Percentiles rank a stretch among this genome's conserved stretches.
These are phyloP conservation scores for Dryas integrifolia DNA, from an alignment of 331 rosid genomes.

Conservation along the genomic window DNA sequence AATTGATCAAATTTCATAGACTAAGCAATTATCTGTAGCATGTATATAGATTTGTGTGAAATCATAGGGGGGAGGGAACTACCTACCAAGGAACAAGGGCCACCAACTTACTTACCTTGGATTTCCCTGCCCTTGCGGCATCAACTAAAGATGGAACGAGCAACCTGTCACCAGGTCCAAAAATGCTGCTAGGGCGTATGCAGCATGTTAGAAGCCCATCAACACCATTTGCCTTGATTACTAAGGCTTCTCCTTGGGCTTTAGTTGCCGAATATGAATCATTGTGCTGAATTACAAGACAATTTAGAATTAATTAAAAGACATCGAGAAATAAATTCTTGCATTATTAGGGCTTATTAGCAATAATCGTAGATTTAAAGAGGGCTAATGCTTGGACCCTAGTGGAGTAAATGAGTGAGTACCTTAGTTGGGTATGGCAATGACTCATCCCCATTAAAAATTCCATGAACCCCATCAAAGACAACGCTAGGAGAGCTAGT, in stretches of 20 bases:
- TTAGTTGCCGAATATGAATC: slow-evolving; percentile 93
- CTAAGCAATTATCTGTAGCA: no score
- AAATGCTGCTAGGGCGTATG: slow-evolving; percentile 92
- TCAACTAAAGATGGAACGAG: slow-evolving; percentile 72
- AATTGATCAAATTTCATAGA: no score
- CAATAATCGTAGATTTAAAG: background rate
- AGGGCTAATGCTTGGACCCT: no score
- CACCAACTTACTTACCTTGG: slow-evolving; percentile 55
- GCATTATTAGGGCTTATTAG: background rate
- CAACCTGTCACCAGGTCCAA: slow-evolving; percentile 91
- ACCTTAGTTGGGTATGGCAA: slow-evolving; percentile 84
- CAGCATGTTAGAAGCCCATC: slow-evolving; percentile 83
- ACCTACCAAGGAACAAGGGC: background rate
- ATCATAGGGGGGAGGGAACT: no score
- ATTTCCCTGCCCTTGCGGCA: slow-evolving; percentile 83
- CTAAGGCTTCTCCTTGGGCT: slow-evolving; percentile 80
- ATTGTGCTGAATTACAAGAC: slow-evolving; percentile 57
- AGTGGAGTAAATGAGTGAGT: slow-evolving; percentile 6
- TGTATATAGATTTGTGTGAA: no score
- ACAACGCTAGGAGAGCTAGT: slow-evolving; percentile 94
- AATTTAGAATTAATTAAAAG: background rate
- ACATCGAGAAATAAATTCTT: background rate
- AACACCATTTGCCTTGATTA: slow-evolving; percentile 75
- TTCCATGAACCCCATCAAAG: slow-evolving; percentile 85
- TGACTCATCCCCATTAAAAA: slow-evolving; percentile 62